Conservation (phyloP, 164 flowering plant genomes). For the Vitis labrusca region DNA sequence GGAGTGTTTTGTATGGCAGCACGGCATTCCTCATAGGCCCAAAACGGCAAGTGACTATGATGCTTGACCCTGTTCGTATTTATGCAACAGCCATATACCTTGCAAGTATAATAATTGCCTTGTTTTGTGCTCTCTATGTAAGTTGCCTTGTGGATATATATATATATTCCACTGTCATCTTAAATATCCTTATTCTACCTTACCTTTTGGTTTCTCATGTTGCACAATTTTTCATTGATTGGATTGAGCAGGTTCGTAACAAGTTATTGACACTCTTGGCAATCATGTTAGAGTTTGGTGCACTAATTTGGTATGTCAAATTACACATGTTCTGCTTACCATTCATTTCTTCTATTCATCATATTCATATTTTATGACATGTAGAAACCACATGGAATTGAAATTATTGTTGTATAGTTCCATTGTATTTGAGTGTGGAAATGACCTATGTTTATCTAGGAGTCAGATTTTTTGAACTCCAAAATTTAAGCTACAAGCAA, state of each 20-base stretch:
- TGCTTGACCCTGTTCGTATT: slow-evolving; percentile 96
- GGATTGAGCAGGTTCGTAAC: slow-evolving; percentile 65
- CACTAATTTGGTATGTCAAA: slow-evolving; percentile 74
- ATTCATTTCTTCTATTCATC: not conserved
- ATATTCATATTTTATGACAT: not conserved
- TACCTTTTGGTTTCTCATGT: not conserved
- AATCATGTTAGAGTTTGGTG: slow-evolving; percentile 80
- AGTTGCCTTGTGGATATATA: slow-evolving; percentile 23
- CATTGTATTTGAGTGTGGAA: not conserved
- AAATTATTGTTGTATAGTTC: not conserved
- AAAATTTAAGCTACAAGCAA: no score
- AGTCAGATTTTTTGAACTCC: no score
- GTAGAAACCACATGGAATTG: not conserved
- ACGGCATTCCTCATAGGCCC: slow-evolving; percentile 97
- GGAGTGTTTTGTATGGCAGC: slow-evolving; percentile 71
- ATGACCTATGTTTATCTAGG: not conserved
- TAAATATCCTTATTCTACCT: not conserved
- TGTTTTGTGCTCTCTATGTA: slow-evolving; percentile 90
- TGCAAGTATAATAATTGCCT: slow-evolving; percentile 76
- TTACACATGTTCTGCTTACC: not conserved
- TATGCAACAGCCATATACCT: slow-evolving; percentile 86
- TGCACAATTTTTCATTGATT: not conserved
- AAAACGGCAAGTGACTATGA: slow-evolving; percentile 82
- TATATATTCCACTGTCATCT: not conserved
- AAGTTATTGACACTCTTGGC: slow-evolving; percentile 86